Conservation (phyloP, 345 rosid genomes). For the Pistacia integerrima region DNA sequence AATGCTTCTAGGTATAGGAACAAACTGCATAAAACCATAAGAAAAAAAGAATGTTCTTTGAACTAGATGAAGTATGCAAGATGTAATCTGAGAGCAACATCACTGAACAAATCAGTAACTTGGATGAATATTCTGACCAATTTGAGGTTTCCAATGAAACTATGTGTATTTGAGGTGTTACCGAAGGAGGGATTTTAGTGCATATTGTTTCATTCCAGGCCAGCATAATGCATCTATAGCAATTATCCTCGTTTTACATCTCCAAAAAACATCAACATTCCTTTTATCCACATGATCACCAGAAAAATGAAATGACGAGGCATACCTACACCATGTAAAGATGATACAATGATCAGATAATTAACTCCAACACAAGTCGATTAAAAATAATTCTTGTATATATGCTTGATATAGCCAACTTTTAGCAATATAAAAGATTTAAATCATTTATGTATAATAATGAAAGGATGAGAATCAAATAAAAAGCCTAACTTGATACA, state of each 20-base stretch:
- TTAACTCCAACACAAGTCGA: slow-evolving; percentile 19
- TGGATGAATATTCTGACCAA: neutral
- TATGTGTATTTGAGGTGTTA: slow-evolving; percentile 20
- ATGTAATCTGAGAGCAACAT: neutral
- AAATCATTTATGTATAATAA: neutral
- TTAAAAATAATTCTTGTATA: neutral
- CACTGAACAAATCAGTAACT: neutral
- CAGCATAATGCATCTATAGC: slow-evolving; percentile 79
- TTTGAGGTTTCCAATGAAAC: neutral
- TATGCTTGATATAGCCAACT: neutral
- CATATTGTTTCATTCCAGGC: slow-evolving; percentile 65
- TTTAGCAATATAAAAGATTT: neutral
- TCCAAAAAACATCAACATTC: slow-evolving; percentile 53
- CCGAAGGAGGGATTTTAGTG: slow-evolving; percentile 58
- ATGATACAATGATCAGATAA: slow-evolving; percentile 19
- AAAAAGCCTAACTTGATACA: neutral
- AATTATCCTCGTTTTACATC: slow-evolving; percentile 65
- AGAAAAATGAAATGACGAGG: slow-evolving; percentile 83
- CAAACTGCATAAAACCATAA: neutral
- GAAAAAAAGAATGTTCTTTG: neutral
- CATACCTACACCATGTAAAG: slow-evolving; percentile 60
- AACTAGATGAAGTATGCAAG: neutral
- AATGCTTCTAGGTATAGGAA: neutral
- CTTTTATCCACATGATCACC: slow-evolving; percentile 75
- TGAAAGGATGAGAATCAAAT: neutral